phyloP scores from a whole-genome alignment of 2,329 filamentous ascomycete species.

The Epichloe bromicola region DNA sequence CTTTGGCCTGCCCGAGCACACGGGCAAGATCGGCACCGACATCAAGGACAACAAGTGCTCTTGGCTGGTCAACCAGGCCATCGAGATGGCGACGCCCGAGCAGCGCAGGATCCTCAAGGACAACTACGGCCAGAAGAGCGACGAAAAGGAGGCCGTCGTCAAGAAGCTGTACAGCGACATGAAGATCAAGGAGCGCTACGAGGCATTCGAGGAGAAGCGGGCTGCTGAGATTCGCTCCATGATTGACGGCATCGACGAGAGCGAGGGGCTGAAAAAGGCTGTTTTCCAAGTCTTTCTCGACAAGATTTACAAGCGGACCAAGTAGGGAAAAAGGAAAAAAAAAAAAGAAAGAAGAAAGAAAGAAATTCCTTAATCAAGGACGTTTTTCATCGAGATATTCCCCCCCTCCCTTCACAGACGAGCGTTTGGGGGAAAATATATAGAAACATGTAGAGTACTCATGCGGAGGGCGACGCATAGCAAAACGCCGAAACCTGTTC shows the following conservation, averaged over 20 bases:
- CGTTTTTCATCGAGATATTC: no score
- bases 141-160: constrained; percentile 65
- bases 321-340: constrained; percentile 39
- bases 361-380: neutral
- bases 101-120: constrained; percentile 80
- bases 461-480: no score
- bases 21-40: constrained; percentile 97
- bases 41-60: constrained; percentile 99
- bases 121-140: constrained; percentile 90
- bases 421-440: no score
- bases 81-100: constrained; percentile 65
- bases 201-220: constrained; percentile 78
- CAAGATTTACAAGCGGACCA: constrained; percentile 98
- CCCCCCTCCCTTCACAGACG: no score
- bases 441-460: no score
- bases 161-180: constrained; percentile 85
- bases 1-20: constrained; percentile 81
- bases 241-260: constrained; percentile 75
- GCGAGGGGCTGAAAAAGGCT: constrained; percentile 74
- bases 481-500: no score
- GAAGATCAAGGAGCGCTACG: constrained; percentile 69
- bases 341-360: neutral
- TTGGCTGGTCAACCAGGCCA: constrained; percentile 92
- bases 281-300: constrained; percentile 81
- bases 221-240: constrained; percentile 63